phyloP scores from a whole-genome alignment of 2,329 filamentous ascomycete species.

The Penicillium sp. region DNA sequence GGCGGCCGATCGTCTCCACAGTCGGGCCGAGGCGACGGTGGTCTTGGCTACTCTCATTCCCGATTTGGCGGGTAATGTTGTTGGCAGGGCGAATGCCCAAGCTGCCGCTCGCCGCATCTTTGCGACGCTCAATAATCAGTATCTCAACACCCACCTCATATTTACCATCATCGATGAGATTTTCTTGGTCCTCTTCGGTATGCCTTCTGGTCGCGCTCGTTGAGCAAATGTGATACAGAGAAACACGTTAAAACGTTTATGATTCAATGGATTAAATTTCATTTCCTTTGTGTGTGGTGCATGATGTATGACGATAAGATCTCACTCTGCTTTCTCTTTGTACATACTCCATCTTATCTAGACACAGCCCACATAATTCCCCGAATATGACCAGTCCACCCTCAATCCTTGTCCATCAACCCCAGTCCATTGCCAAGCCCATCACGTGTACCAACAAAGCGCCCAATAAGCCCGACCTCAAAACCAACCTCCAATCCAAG shows the following conservation, averaged over 20 bases:
- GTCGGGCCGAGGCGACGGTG: slow-evolving; percentile 80
- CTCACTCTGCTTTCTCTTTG: background rate
- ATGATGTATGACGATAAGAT: background rate
- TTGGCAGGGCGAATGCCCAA: slow-evolving; percentile 88
- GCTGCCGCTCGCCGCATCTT: slow-evolving; percentile 85
- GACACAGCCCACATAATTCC: background rate
- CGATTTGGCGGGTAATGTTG: slow-evolving; percentile 88
- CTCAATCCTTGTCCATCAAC: background rate
- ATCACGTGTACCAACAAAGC: background rate
- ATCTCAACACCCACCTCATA: slow-evolving; percentile 75
- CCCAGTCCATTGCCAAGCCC: background rate
- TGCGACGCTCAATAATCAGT: slow-evolving; percentile 86
- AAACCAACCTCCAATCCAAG: background rate
- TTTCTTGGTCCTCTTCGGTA: slow-evolving; percentile 63
- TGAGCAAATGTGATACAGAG: background rate
- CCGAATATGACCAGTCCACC: background rate
- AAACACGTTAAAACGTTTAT: background rate
- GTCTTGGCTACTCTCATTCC: slow-evolving; percentile 89
- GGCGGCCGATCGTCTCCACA: slow-evolving; percentile 72
- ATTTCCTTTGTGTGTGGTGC: background rate
- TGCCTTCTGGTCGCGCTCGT: slow-evolving; percentile 18
- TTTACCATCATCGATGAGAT: slow-evolving; percentile 74
- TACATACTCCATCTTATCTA: slow-evolving; percentile 1
- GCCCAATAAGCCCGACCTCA: background rate
- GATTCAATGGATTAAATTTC: background rate